Base-by-base conservation (phyloP, 2,329 filamentous ascomycete species). In the Massarina eburnea region DNA sequence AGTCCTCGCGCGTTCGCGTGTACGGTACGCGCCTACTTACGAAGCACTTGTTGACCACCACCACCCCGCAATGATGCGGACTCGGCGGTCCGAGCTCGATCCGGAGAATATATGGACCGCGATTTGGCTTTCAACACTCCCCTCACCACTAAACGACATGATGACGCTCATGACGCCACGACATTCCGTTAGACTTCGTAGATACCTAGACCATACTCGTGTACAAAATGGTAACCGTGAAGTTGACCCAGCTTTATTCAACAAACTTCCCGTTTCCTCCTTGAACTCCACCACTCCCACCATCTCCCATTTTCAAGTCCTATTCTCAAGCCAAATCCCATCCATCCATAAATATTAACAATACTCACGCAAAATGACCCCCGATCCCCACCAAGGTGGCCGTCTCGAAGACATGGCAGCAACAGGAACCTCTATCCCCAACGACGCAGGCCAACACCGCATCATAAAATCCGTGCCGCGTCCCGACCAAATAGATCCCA, bases 381-480 rank as follows among this genome's bases (percentile, higher is more conserved):
- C 52, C 49, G 57, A 65, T 46, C 54, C 60, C 29, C 57, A 67
- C 37, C 49, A 60, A 49, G 64, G 66, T 49, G 68, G 68, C 33
- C 46, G 57, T 54, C 66, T 73, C 36, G 53, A 55, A 42, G 64
- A 70, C 44, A 71, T 72, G 64, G 69, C 68, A 40, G 54, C 43
- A 2, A 49, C 53, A 3, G 68, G 67, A 39, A 71, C 67, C 12
- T 53, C 48, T 1, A 61, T 77, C 27, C 77, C 76, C 42, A 67
- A 71, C 44, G 75, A 78, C 51, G 74, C 76, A 32, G 75, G 74
- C 43, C 64, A 71, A 20, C 65, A 69, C 52, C 71, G 72, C 52
- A 64, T 65, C 39, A 76, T 80, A 48, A 74, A 75, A 12, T 79
- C 77, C 2, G 70, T 74, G 2, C 70, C 76, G 19, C 72, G 74